Evolutionary conservation across 2,329 filamentous ascomycete genomes (phyloP), one percentile per base, ranked within the genome.

Genomic region (Clonostachys solani): DNA sequence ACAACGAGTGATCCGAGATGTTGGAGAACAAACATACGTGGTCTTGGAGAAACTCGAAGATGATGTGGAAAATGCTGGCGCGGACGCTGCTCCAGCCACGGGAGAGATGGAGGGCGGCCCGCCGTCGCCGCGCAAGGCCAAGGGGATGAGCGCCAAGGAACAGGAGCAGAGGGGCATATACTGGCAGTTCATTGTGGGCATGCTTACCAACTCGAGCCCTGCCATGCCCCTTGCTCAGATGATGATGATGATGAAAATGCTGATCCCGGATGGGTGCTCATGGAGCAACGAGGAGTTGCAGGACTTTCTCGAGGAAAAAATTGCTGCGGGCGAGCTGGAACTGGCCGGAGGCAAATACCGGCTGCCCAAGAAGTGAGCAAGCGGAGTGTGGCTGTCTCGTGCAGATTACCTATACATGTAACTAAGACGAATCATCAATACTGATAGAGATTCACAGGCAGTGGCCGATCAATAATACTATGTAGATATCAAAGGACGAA

Each of bases 161-260:
- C 73, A 76, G 55, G 78, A 79, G 56, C 73, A 74, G 49, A 73
- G 75, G 34, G 66, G 69, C 40, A 78, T 96, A 37, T 96, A 96
- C 66, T 90, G 88, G 81, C 87, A 92, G 59, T 97, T 96, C 63
- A 91, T 99, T 49, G 75, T 91, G 48, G 90, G 89, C 45, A 97
- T 99, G 94, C 72, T 99, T 66, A 96, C 90, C 51, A 96, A 96
- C 65, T 87, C 90, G 56, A 86, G 86, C 16, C 82, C 78, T 16
- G 68, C 86, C 29, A 94, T 96, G 88, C 85, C 88, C 44, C 71
- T 92, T 49, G 76, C 76, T 47, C 81, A 91, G 62, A 95, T 99
- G 54, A 78, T 84, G 9, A 95, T 92, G 86, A 96, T 97, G 89
- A 78, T 99, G 76, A 90, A 89, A 68, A 92, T 97, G 78, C 79